Base-by-base conservation (phyloP, 176 grass and related monocot genomes). In the Carex cristatella region DNA sequence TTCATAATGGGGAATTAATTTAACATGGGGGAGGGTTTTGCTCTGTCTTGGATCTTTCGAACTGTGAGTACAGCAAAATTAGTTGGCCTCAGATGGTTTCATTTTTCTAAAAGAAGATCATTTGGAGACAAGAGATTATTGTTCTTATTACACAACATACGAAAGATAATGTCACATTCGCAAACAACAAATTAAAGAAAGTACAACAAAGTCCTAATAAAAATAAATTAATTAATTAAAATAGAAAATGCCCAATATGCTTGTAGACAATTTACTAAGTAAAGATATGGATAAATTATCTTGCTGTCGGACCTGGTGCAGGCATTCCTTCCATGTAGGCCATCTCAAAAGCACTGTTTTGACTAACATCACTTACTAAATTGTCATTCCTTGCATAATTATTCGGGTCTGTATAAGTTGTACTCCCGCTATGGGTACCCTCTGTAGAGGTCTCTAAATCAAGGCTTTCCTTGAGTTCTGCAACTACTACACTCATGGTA, bases 391-490 rank as follows among this genome's bases (percentile, higher is more conserved):
- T 67, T 27, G 80, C 31, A 49, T 67, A 67, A 23, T 72, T 51
- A 54, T 59, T 38, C 15, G 40, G 59, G 13, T 58, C 42, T 31
- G 37, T 67, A 67, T 64, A 66, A 38, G 42, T 38, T 19, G 33
- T 3, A 33, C 56, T 44, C 13, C 55, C 35, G 3, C 10, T 46
- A 6, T 80, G 55, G 35, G 72, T 14, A 14, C 10, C 67, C 33
- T 53, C 83, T 28, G 56, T 66, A n/a, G 44, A 61, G 5, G 55
- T 87, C 59, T 83, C 88, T 40, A 92, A 30, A 30, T 84, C 80
- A 79, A 94, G 61, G 69, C 86, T 92, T 79, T 94, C 90, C 81
- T 90, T 94, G 18, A 94, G 88, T 67, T 90, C 69, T 3, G 63
- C 56, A 15, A 90, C 86, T 13, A 88, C 81, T 7, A 82, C 77